Base-by-base conservation (phyloP, 805 yeast species). In the Schizosaccharomyces octosporus region DNA sequence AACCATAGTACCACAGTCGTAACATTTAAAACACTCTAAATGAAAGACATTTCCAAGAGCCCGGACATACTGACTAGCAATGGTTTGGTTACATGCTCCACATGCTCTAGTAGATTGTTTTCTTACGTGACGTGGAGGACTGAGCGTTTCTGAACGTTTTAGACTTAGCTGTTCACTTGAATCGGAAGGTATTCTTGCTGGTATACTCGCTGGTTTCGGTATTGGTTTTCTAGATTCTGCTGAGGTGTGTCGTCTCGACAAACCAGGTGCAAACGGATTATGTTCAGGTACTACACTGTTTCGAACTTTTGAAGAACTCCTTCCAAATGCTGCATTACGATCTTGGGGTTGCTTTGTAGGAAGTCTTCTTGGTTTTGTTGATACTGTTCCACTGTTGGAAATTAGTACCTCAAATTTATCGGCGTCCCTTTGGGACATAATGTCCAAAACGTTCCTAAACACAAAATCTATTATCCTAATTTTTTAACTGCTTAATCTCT, bases 1-100 rank as follows among this genome's bases (percentile, higher is more conserved):
- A 66, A 96, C 87, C 61, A 80, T 83, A 27, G 76, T 76, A 4
- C 84, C 83, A 74, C 99, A 93, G 69, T 86, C 95, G 66, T 65
- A 62, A 41, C 67, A 65, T 19, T 59, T 62, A 57, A 65, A 64
- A 58, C 66, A 65, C 19, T 61, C 62, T 32, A 61, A 55, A 57
- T 65, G 67, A 41, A 62, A 65, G 41, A 42, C 58, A 17, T 32
- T 41, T 60, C 61, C 63, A 59, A 62, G 55, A 21, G 65, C 64
- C 21, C 66, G 64, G 21, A 65, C 60, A 36, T 36, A 57, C 17
- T 57, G 60, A 19, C 48, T 24, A 27, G 60, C 7, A 19, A 57
- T 32, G 4, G 45, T 21, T 21, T 29, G 43, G 19, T 41, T 27
- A 32, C 60, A 57, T 13, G 29, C 17, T 21, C 45, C 60, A 17